Conservation (phyloP, 2,329 filamentous ascomycete species). For the Pseudocercospora eumusae region DNA sequence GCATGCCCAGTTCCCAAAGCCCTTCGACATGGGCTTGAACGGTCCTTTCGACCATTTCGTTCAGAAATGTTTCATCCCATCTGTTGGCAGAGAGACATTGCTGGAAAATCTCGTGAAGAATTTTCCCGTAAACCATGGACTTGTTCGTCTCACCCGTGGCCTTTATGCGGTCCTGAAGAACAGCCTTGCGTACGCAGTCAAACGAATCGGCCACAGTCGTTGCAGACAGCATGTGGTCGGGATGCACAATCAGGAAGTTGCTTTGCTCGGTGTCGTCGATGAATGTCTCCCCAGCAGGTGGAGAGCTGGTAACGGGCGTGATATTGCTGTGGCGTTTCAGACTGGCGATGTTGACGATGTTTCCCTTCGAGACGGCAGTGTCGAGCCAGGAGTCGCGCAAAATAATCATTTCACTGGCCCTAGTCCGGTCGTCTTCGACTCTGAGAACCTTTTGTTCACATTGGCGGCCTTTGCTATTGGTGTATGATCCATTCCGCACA, state of each 20-base stretch:
- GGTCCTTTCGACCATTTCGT: conserved; percentile 65
- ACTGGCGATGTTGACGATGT: conserved; percentile 74
- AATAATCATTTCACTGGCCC: conserved; percentile 66
- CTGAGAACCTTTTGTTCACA: conserved; percentile 69
- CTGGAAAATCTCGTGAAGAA: conserved; percentile 95
- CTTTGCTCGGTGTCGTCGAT: conserved; percentile 69
- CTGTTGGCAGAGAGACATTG: conserved; percentile 78
- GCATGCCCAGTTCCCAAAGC: conserved; percentile 80
- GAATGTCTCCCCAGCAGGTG: conserved; percentile 66
- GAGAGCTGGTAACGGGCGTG: not conserved
- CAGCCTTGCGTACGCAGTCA: conserved; percentile 82
- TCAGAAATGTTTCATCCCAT: conserved; percentile 73
- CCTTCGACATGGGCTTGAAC: conserved; percentile 82
- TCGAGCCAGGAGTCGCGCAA: conserved; percentile 86
- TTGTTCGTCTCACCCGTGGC: conserved; percentile 77
- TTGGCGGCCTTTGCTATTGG: conserved; percentile 60
- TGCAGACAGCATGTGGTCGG: conserved; percentile 91
- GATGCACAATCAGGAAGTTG: conserved; percentile 80
- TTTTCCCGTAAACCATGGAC: conserved; percentile 85
- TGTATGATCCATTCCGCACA: conserved; percentile 69
- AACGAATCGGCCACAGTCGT: conserved; percentile 98
- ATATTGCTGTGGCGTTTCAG: conserved; percentile 43
- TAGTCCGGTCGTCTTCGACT: conserved; percentile 76
- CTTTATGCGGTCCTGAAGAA: conserved; percentile 93
- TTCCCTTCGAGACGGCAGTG: conserved; percentile 70